Evolutionary conservation across 805 yeast genomes (phyloP).

Genomic region (Candida schatavii): DNA sequence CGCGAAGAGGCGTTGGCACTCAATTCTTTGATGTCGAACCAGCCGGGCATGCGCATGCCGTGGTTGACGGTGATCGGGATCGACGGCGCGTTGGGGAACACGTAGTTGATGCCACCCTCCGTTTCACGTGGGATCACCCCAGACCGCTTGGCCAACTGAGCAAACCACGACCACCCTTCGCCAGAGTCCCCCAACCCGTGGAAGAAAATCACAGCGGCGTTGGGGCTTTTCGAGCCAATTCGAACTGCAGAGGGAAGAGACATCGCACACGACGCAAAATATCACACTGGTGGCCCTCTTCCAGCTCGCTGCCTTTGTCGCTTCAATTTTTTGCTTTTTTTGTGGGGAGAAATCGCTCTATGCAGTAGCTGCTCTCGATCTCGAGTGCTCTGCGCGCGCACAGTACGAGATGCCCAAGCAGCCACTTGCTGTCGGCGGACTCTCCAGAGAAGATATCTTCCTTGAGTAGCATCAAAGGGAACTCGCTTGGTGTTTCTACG

Average conservation of each 20-base stretch:
- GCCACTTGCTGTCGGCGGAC: too few species aligned
- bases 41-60: constrained; percentile 69
- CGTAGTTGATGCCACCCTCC: constrained; percentile 51
- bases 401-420: too few species aligned
- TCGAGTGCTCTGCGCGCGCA: too few species aligned
- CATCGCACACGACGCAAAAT: too few species aligned
- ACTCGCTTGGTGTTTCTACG: too few species aligned
- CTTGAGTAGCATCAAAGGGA: too few species aligned
- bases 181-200: constrained; percentile 96
- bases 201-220: constrained; percentile 63
- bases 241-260: constrained; percentile 19
- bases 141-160: constrained; percentile 52
- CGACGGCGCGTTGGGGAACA: constrained; percentile 89
- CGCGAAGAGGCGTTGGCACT: not conserved
- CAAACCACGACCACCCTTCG: constrained; percentile 82
- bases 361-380: too few species aligned
- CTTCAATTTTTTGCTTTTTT: too few species aligned
- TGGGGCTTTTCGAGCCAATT: constrained; percentile 24
- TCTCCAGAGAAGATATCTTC: too few species aligned
- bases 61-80: constrained; percentile 66
- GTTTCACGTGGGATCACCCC: constrained; percentile 41
- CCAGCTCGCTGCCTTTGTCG: too few species aligned
- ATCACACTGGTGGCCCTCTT: too few species aligned
- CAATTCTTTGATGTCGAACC: constrained; percentile 72
- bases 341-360: too few species aligned